Conservation (phyloP, 192 early-diverging fungal genomes). For the Linnemannia schmuckeri region DNA sequence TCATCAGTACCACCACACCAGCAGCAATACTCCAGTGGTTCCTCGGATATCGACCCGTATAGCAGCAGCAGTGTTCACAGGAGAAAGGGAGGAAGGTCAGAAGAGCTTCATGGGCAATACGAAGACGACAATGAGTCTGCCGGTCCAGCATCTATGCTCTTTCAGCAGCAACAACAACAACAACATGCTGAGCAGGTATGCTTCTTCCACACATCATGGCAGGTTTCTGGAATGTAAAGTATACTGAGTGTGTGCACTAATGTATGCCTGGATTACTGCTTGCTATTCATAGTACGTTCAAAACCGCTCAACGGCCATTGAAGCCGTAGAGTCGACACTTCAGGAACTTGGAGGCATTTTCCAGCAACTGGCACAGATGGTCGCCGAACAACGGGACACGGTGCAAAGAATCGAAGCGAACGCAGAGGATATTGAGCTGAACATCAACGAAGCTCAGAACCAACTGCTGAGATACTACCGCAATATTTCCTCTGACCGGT, state of each 20-base stretch:
- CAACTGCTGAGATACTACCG: constrained; percentile 94
- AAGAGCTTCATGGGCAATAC: constrained; percentile 35
- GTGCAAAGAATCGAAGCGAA: constrained; percentile 96
- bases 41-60: constrained; percentile 39
- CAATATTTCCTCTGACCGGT: constrained; percentile 91
- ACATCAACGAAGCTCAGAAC: constrained; percentile 90
- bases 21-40: constrained; percentile 25
- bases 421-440: constrained; percentile 90
- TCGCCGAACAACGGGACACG: constrained; percentile 89
- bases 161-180: constrained; percentile 48
- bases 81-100: constrained; percentile 36
- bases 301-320: constrained; percentile 89
- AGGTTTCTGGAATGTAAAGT: not conserved
- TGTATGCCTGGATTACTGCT: constrained; percentile 41
- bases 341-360: constrained; percentile 96
- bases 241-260: not conserved
- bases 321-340: constrained; percentile 96
- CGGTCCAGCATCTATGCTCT: constrained; percentile 52
- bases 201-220: not conserved
- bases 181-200: constrained; percentile 39
- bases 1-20: constrained; percentile 6
- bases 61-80: constrained; percentile 40
- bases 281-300: constrained; percentile 79
- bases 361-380: constrained; percentile 87
- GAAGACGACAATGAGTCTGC: constrained; percentile 49